Evolutionary conservation across 208 protist species (phyloP), one percentile per base, ranked within the genome.

Genomic region (Trichomonas tenax): DNA sequence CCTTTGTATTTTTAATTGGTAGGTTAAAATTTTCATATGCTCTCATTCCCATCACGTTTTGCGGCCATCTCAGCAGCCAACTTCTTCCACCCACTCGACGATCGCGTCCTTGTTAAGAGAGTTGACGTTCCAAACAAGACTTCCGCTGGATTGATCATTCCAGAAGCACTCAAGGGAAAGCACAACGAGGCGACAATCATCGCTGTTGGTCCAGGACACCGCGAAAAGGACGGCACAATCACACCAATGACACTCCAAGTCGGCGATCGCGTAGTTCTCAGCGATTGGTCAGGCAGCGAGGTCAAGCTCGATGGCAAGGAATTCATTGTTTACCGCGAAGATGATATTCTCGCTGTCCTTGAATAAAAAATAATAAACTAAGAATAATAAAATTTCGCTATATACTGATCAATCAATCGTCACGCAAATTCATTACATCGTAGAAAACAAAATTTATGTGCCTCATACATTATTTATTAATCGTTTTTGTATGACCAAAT

Each of bases 231-330:
- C 10, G 86, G 86, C 41, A 93, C 41, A 48, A 48, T 48, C n/a
- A 93, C 44, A 38, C 86, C 86, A 51, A 11, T 93, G 44, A 93
- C 86, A 48, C 36, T 93, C 26, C 41, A 93, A 15, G 10, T 17
- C 38, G 86, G 86, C 6, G 86, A 93, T 51, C 40, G 86, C 17
- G 86, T 93, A 15, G 41, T 48, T 93, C 86, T 93, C 31, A 9
- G 3, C 26, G 86, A 93, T 93, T 93, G 86, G 86, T 48, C 26
- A 4, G 44, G 10, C 14, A 51, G n/a, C 36, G 86, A 93, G 21
- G 44, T 93, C n/a, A 93, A 93, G 31, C 44, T 93, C 36, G 86
- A 93, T 93, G 86, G 86, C 17, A 93, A 93, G 17, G 86, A 93
- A 38, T 93, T 48, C 36, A 48, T 93, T 93, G 6, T 93, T 51